These are phyloP conservation scores for Chernovozyma sophiae-reginae DNA, from an alignment of 1,139 yeast genomes.

Conservation along the genomic window DNA sequence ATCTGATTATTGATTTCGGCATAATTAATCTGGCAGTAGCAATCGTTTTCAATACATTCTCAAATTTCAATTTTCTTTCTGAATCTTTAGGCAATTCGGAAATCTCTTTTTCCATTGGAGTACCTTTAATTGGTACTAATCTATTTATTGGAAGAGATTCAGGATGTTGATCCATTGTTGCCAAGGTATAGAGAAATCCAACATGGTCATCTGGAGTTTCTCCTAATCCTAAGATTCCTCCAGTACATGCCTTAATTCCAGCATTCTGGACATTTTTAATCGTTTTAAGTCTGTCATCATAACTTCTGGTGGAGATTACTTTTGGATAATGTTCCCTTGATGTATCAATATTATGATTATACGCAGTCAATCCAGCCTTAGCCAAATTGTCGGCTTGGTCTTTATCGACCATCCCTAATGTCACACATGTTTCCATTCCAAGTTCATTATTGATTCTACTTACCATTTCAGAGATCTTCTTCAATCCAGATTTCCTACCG, in stretches of 20 bases:
- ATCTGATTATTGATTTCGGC: slow-evolving; percentile 67
- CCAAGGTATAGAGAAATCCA: slow-evolving; percentile 61
- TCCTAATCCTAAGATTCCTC: slow-evolving; percentile 77
- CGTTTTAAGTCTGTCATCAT: slow-evolving; percentile 67
- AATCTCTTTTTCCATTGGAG: slow-evolving; percentile 63
- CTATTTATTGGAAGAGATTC: slow-evolving; percentile 80
- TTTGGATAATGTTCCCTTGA: slow-evolving; percentile 73
- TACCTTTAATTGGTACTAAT: slow-evolving; percentile 74
- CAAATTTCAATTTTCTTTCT: slow-evolving; percentile 46
- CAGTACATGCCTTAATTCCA: slow-evolving; percentile 72
- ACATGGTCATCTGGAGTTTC: slow-evolving; percentile 71
- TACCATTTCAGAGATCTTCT: slow-evolving; percentile 64
- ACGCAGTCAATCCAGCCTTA: slow-evolving; percentile 74
- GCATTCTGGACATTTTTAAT: slow-evolving; percentile 60
- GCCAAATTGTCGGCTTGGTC: slow-evolving; percentile 57
- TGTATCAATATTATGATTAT: slow-evolving; percentile 78
- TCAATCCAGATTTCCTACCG: slow-evolving; percentile 68
- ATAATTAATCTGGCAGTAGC: slow-evolving; percentile 73
- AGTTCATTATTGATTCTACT: slow-evolving; percentile 54
- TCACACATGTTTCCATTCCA: slow-evolving; percentile 75
- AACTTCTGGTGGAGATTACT: slow-evolving; percentile 64
- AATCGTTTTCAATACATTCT: slow-evolving; percentile 61
- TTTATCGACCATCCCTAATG: slow-evolving; percentile 70
- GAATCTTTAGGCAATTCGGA: slow-evolving; percentile 36
- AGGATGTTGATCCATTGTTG: slow-evolving; percentile 68